A percentile compares a stretch with the other conserved stretches of the same genome.
These are phyloP conservation scores for Globisporangium ultimum DNA, from an alignment of 352 stramenopile species.

Conservation along the genomic window DNA sequence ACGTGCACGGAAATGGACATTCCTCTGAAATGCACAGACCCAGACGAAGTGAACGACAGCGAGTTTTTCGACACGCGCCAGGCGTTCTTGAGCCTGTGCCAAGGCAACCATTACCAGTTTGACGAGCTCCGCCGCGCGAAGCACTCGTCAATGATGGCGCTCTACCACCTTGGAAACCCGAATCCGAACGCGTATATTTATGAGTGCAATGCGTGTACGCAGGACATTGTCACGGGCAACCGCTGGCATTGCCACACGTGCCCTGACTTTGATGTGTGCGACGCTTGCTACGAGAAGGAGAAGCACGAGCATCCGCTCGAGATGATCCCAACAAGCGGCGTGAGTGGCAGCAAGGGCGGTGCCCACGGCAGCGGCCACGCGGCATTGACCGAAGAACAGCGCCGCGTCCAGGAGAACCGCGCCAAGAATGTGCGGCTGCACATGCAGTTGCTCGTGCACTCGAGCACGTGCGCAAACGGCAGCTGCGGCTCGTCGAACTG, in stretches of 20 bases:
- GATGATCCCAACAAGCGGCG: constrained; percentile 74
- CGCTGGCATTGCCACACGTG: constrained; percentile 90
- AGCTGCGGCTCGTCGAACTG: constrained; percentile 96
- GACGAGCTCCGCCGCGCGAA: constrained; percentile 98
- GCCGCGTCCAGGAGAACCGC: constrained; percentile 73
- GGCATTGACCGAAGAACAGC: constrained; percentile 58
- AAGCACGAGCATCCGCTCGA: constrained; percentile 78
- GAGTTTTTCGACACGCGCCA: constrained; percentile 96
- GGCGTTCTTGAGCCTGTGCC: constrained; percentile 96
- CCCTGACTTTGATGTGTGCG: constrained; percentile 88
- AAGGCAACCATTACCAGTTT: constrained; percentile 99
- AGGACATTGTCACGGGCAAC: constrained; percentile 79
- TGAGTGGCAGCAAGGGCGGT: constrained; percentile 7
- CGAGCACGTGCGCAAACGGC: constrained; percentile 89
- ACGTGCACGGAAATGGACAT: constrained; percentile 53
- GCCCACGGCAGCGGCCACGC: constrained; percentile 14
- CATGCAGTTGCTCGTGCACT: constrained; percentile 98
- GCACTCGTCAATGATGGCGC: constrained; percentile 99
- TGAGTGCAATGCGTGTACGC: constrained; percentile 82
- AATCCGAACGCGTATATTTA: constrained; percentile 87
- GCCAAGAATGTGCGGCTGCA: constrained; percentile 96
- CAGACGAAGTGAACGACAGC: constrained; percentile 82
- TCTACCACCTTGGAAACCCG: constrained; percentile 98
- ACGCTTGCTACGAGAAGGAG: constrained; percentile 82
- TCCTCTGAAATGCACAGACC: constrained; percentile 73